Conservation (phyloP, 805 yeast genomes). For the Myxozyma mucilagina region DNA sequence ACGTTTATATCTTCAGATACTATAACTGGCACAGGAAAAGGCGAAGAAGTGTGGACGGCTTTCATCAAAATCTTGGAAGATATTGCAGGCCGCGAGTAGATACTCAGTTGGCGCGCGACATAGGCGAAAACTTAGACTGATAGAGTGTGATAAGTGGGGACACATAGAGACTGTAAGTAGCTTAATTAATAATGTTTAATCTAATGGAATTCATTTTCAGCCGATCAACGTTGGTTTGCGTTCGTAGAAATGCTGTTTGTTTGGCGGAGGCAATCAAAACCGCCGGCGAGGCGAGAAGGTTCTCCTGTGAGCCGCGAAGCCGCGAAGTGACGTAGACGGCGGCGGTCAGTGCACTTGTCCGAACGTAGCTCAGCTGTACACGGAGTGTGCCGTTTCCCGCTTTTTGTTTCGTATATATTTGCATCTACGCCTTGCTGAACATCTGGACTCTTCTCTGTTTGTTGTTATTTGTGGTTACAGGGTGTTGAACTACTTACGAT, state of each 20-base stretch:
- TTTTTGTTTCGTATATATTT: too few relatives aligned
- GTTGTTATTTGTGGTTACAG: too few relatives aligned
- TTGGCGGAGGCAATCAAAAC: too few relatives aligned
- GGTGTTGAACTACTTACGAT: too few relatives aligned
- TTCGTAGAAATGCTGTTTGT: neutral
- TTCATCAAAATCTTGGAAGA: neutral
- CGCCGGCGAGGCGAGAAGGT: too few relatives aligned
- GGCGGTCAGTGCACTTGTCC: neutral
- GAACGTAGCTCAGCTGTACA: neutral
- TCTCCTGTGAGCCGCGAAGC: neutral
- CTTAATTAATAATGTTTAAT: too few relatives aligned
- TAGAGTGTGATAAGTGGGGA: neutral
- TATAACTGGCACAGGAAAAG: constrained; percentile 14
- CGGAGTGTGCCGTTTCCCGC: neutral
- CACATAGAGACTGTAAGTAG: too few relatives aligned
- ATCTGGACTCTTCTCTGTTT: too few relatives aligned
- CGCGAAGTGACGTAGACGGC: neutral
- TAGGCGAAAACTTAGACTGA: neutral
- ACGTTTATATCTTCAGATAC: constrained; percentile 11
- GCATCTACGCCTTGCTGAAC: too few relatives aligned
- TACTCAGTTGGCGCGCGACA: neutral
- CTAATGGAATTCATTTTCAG: neutral
- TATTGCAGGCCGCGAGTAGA: neutral
- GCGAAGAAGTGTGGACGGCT: neutral
- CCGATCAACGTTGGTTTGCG: neutral